Evolutionary conservation across 179 eudicot genomes (phyloP), one percentile per base, ranked within the genome.

Genomic region (Nepenthes alata): DNA sequence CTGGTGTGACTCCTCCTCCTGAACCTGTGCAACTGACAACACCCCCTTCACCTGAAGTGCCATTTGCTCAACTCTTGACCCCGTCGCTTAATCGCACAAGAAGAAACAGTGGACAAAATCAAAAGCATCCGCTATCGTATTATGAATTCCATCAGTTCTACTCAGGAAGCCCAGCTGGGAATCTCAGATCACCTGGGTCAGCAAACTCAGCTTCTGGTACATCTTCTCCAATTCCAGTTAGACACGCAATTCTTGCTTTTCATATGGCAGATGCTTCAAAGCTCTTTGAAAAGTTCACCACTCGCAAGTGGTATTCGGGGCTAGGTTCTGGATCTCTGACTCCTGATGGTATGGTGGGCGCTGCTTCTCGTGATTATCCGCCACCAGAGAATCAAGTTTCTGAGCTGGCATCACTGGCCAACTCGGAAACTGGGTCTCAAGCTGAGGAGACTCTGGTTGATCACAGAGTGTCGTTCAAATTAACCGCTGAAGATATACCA

Each of bases 251-350:
- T 53, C 80, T 75, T 50, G 83, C 73, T 41, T 70, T 79, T 67
- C 75, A 75, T 36, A 75, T 76, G 70, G 75, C 75, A 49, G 83
- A 79, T 70, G 83, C 83, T 44, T 79, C 80, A 53, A 79, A 79
- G 65, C 39, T 79, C 55, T 76, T 79, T 34, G 73, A 79, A 51
- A 75, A 70, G 37, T 62, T 73, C 55, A 39, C 63, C 36, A 61
- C 73, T 10, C 65, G 57, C 14, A 79, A 67, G 47, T 79, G 80
- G 83, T 80, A 75, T 11, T 82, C 91, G 7, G 76, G 85, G 70
- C 67, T 83, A 53, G 93, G 83, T 52, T 85, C 97, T 1, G 97
- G 95, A 8, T 72, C 87, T 39, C 57, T 81, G 69, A 86, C 94
- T 2, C 96, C 96, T 6, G 82, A 83, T 66, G 89, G 85, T 60